A percentile compares a stretch with the other conserved stretches of the same genome.
Evolutionary conservation across 441 rosid genomes (phyloP).

Genomic region (Erodium chrysanthum): DNA sequence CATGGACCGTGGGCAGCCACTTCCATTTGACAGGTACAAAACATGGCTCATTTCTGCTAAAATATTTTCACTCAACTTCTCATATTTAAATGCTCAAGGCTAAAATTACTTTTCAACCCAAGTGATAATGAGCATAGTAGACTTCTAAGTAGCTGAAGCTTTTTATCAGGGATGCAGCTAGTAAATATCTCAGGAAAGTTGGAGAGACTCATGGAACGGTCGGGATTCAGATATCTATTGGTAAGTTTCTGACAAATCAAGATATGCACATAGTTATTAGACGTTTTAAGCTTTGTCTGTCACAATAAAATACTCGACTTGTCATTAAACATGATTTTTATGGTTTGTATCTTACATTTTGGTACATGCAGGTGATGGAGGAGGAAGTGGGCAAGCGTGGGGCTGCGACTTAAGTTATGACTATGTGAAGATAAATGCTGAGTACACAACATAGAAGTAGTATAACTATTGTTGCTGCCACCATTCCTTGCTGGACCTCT

Average conservation of each 20-base stretch:
- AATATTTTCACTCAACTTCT: neutral
- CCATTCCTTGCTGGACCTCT: too few species aligned
- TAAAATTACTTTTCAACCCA: too few species aligned
- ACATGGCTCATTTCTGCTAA: neutral
- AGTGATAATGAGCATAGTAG: too few species aligned
- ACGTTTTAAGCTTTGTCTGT: too few species aligned
- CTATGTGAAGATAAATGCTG: constrained; percentile 63
- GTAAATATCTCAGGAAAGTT: constrained; percentile 56
- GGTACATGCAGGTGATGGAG: constrained; percentile 40
- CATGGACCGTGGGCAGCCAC: constrained; percentile 91
- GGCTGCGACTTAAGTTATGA: constrained; percentile 85
- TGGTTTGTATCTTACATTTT: neutral
- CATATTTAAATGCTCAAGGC: too few species aligned
- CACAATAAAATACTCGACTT: neutral
- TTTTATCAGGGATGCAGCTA: constrained; percentile 52
- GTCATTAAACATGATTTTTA: neutral
- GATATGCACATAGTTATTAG: neutral
- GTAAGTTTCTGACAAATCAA: constrained; percentile 32
- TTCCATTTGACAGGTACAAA: constrained; percentile 62
- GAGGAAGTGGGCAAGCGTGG: constrained; percentile 60
- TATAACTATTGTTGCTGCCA: too few species aligned
- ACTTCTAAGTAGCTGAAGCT: too few species aligned
- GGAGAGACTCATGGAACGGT: constrained; percentile 80
- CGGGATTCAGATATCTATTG: constrained; percentile 46
- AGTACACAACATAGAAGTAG: constrained; percentile 37